Base-by-base conservation (phyloP, 305 asterid species). In the Ajuga reptans region DNA sequence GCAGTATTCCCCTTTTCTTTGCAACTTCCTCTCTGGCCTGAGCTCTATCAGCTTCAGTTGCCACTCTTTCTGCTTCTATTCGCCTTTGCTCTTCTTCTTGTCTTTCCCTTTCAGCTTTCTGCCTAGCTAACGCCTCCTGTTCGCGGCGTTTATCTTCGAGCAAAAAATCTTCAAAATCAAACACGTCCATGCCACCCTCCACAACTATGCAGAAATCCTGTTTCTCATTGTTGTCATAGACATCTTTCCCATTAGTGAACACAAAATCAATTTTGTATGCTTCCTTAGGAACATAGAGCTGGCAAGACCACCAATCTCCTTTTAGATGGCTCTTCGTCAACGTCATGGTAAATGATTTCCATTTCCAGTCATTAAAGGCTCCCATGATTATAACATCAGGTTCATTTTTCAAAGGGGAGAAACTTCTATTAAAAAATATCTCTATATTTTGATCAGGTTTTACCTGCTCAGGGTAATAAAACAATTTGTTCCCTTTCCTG, bases 221-320 rank as follows among this genome's bases (percentile, higher is more conserved):
- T 29, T 59, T 14, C 27, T 83, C 89, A 75, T 94, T 94, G 81
- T 94, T 94, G 43, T 94, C 99, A 46, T 89, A 94, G 7, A 86
- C 86, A 76, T 91, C 90, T 64, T 87, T 72, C 64, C 96, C 97
- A 69, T 94, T 94, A 51, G 79, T 72, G 80, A 91, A 91, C 79
- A 94, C 99, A 66, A 94, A 94, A 82, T 91, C 93, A 53, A 91
- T 79, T 74, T 84, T 89, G 85, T 83, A 91, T 42, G 96, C 99
- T 86, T 94, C 97, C 77, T 79, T 85, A 49, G 99, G 97, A 80
- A 94, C 90, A 80, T 85, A 86, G 72, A 94, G 50, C 77, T 54
- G 84, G 84, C 97, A 91, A 75, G 84, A 81, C 96, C 97, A 94
- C 99, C 96, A 94, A 79, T 91, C 99, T 66, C 96, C 93, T 60